These are phyloP conservation scores for Gaeumannomyces tritici DNA, from an alignment of 2,329 filamentous ascomycete species.

Conservation along the genomic window DNA sequence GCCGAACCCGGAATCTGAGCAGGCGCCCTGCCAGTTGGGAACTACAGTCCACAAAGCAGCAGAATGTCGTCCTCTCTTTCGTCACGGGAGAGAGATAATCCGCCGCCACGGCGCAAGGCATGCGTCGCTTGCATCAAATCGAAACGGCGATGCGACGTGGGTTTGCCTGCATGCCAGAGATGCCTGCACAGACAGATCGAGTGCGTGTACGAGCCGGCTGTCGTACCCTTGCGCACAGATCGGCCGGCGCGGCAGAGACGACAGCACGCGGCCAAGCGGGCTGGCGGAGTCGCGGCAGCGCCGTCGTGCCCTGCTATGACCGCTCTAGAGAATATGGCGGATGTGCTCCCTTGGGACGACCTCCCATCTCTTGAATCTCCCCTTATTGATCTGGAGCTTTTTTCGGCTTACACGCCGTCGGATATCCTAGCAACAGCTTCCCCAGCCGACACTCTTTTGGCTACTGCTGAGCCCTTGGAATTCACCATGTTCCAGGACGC, in stretches of 20 bases:
- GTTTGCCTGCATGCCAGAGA: constrained; percentile 39
- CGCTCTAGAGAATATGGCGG: not conserved
- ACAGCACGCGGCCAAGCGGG: not conserved
- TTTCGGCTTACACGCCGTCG: not conserved
- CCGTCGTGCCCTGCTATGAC: too few relatives aligned
- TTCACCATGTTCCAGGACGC: not conserved
- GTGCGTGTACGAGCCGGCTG: constrained; percentile 30
- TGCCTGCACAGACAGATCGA: constrained; percentile 36
- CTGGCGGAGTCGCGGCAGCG: not conserved
- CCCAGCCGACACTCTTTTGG: not conserved
- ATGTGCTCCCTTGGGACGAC: not conserved
- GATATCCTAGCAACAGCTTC: not conserved
- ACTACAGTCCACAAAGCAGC: not conserved
- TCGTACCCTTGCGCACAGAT: not conserved
- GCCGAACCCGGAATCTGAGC: too few relatives aligned
- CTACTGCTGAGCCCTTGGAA: not conserved
- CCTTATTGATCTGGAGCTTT: not conserved
- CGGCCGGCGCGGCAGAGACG: not conserved
- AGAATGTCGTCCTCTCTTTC: constrained; percentile 11
- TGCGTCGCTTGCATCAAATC: constrained; percentile 46
- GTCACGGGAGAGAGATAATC: constrained; percentile 28
- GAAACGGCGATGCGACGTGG: constrained; percentile 47
- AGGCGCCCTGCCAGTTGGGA: not conserved
- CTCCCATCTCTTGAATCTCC: not conserved
- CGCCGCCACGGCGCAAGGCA: constrained; percentile 42